phyloP scores from a whole-genome alignment of 2,329 filamentous ascomycete species.

The Fusarium continuum region DNA sequence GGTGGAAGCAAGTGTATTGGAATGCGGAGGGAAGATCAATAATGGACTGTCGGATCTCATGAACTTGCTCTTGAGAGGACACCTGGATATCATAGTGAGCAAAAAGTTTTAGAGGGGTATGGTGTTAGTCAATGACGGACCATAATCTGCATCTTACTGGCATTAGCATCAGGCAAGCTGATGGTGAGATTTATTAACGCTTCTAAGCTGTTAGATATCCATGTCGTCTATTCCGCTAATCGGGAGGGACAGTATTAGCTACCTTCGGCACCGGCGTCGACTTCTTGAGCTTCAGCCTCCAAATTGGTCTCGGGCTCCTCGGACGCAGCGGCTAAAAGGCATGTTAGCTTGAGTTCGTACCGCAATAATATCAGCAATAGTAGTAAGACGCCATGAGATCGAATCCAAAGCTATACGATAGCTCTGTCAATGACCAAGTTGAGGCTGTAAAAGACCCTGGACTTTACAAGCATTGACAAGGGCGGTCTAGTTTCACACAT shows the following conservation, averaged over 20 bases:
- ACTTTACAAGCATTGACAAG: constrained; percentile 29
- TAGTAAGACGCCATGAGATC: background rate
- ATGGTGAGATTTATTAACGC: constrained; percentile 74
- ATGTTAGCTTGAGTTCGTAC: constrained; percentile 12
- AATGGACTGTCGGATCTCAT: constrained; percentile 95
- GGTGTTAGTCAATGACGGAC: constrained; percentile 59
- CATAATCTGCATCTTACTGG: constrained; percentile 84
- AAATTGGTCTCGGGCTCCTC: constrained; percentile 42
- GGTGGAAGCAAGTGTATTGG: constrained; percentile 98
- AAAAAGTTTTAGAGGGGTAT: constrained; percentile 1
- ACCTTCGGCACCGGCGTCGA: constrained; percentile 49
- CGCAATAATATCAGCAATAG: background rate
- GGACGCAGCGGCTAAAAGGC: constrained; percentile 29
- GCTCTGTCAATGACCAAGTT: constrained; percentile 7
- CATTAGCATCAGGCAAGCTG: constrained; percentile 77
- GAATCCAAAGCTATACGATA: constrained; percentile 6
- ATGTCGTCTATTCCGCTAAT: constrained; percentile 6
- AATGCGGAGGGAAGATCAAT: constrained; percentile 93
- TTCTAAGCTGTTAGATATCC: constrained; percentile 40
- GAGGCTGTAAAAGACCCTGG: constrained; percentile 17
- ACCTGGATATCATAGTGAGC: constrained; percentile 63
- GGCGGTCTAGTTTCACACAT: constrained; percentile 33
- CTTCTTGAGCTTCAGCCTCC: constrained; percentile 40
- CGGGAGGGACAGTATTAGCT: constrained; percentile 13
- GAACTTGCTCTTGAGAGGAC: constrained; percentile 92